Conservation (phyloP, 768 basidiomycete species). For the Lactifluus pinguis region DNA sequence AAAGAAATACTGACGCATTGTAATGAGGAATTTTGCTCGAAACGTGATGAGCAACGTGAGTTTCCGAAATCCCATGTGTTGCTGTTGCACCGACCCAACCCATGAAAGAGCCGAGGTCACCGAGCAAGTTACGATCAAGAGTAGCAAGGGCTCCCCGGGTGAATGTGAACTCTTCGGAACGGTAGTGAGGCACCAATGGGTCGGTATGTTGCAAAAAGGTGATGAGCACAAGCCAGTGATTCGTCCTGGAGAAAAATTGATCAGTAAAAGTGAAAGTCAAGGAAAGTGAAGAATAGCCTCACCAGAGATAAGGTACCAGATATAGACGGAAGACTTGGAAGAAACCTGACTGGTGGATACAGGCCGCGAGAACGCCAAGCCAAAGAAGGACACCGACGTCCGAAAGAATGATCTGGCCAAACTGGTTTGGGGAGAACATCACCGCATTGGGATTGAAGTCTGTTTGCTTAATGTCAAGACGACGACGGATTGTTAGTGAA, state of each 20-base stretch:
- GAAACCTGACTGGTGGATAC: conserved; percentile 57
- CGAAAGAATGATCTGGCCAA: conserved; percentile 66
- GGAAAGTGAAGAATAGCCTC: conserved; percentile 14
- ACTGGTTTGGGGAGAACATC: conserved; percentile 83
- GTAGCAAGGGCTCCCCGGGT: conserved; percentile 88
- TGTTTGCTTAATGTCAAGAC: conserved; percentile 18
- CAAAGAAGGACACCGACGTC: conserved; percentile 75
- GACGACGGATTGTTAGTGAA: background rate
- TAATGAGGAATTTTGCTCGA: conserved; percentile 96
- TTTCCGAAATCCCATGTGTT: conserved; percentile 91
- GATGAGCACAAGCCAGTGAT: conserved; percentile 94
- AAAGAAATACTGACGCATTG: conserved; percentile 45
- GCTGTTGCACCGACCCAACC: conserved; percentile 79
- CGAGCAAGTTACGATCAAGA: conserved; percentile 74
- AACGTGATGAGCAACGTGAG: conserved; percentile 88
- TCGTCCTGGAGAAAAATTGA: conserved; percentile 43
- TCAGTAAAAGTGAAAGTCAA: background rate
- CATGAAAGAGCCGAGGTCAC: conserved; percentile 69
- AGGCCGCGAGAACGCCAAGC: conserved; percentile 47
- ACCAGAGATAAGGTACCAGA: conserved; percentile 83
- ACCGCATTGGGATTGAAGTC: conserved; percentile 71
- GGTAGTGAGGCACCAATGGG: conserved; percentile 90
- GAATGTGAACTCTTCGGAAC: conserved; percentile 83
- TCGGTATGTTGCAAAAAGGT: conserved; percentile 99
- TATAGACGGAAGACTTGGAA: conserved; percentile 69